Evolutionary conservation across 352 stramenopile genomes (phyloP), one percentile per base, ranked within the genome.

Genomic region (Hyaloperonospora arabidopsidis): DNA sequence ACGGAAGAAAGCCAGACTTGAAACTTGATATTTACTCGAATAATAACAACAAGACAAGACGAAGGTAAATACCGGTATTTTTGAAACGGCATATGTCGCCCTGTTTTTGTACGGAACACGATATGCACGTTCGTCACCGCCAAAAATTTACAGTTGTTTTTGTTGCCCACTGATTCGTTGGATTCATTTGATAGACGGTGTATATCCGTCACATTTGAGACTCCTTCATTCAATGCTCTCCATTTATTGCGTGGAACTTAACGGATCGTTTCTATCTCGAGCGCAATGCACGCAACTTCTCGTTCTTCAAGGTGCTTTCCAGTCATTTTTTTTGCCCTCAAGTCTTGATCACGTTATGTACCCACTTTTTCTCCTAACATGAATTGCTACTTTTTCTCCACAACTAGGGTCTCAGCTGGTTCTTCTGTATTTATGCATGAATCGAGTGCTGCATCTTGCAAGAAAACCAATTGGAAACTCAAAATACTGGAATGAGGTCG

Each of bases 371-470:
- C 2, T 23, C 40, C 8, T 45, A 11, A 13, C n/a, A 13, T 45
- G 21, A n/a, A n/a, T n/a, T n/a, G n/a, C n/a, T 28, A 28, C 19
- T n/a, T 29, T 25, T 8, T 46, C 7, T 4, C 25, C 8, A 32
- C 25, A 8, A 32, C 4, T 49, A 87, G 65, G 45, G 44, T 58
- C 69, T 48, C 57, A 76, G 38, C 15, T 76, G 12, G 15, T 68
- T 1, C 65, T 87, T 23, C 41, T 76, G 2, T 36, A 65, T 4
- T 21, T 76, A 12, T 74, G 68, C 22, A 73, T 83, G 66, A 59
- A 35, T 22, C 63, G 69, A 15, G 67, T 84, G 29, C 32, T 76
- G n/a, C 52, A 36, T 17, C 63, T 84, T 12, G 49, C 45, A 41
- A 25, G 57, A 19, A 22, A 18, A 22, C 36, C 15, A 10, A 34